phyloP scores from a whole-genome alignment of 495 filamentous ascomycete genomes.

The Xeromyces bisporus region DNA sequence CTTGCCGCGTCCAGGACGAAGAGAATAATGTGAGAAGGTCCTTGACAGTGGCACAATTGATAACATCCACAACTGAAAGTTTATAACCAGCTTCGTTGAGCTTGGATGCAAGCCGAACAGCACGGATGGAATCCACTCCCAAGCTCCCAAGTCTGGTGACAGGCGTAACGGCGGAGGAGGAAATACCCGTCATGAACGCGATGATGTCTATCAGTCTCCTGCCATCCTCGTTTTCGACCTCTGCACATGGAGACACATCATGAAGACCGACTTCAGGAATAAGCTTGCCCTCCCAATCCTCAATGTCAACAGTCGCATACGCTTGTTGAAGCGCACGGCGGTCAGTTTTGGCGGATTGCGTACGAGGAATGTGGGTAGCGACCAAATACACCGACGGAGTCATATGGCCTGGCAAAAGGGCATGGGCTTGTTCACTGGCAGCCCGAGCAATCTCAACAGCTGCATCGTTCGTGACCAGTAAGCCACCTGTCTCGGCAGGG shows the following conservation, averaged over 20 bases:
- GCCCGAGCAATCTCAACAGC: constrained; percentile 9
- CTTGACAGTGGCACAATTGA: constrained; percentile 13
- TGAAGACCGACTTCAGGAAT: constrained; percentile 3
- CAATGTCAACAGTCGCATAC: constrained; percentile 14
- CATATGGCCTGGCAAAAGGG: constrained; percentile 16
- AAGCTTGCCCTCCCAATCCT: constrained; percentile 14
- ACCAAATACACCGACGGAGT: constrained; percentile 18
- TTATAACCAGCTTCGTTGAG: constrained; percentile 11
- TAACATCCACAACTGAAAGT: constrained; percentile 13
- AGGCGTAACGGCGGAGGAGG: constrained; percentile 8
- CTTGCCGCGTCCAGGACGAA: no score
- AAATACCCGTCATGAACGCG: constrained; percentile 11
- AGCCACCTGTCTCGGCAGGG: not conserved
- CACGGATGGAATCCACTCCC: constrained; percentile 21
- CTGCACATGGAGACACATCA: constrained; percentile 1
- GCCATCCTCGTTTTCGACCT: constrained; percentile 1
- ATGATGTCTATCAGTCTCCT: constrained; percentile 10
- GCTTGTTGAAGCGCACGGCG: constrained; percentile 12
- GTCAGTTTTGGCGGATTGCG: constrained; percentile 20
- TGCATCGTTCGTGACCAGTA: constrained; percentile 4
- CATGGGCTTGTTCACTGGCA: constrained; percentile 11
- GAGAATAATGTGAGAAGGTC: constrained; percentile 9
- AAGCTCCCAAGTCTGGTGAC: constrained; percentile 13
- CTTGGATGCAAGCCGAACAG: constrained; percentile 13
- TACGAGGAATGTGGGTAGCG: constrained; percentile 14